phyloP scores from a whole-genome alignment of 306 rosid genomes.

The Quercus gilva region DNA sequence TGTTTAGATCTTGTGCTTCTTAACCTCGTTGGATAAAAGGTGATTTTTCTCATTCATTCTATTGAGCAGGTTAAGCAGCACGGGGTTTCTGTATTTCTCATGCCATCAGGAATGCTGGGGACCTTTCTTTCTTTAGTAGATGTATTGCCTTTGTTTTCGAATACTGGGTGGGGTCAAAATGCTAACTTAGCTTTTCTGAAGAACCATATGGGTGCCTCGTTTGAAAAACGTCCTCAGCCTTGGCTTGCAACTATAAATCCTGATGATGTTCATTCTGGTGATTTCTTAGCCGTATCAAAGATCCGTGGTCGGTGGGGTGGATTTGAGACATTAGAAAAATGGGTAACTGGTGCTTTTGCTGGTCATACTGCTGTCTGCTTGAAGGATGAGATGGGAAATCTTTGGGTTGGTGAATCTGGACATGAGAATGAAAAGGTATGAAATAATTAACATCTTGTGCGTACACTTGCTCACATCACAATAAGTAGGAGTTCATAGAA shows the following conservation, averaged over 20 bases:
- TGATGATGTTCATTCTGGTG: conserved; percentile 90
- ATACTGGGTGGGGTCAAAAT: conserved; percentile 88
- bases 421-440: conserved; percentile 94
- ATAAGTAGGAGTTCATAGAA: too few relatives aligned
- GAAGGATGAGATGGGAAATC: conserved; percentile 87
- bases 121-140: conserved; percentile 78
- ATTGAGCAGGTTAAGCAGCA: conserved; percentile 88
- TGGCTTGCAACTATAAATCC: conserved; percentile 72
- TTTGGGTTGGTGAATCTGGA: conserved; percentile 99
- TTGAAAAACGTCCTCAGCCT: conserved; percentile 76
- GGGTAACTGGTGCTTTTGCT: conserved; percentile 99
- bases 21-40: conserved; percentile 2
- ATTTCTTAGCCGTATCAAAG: conserved; percentile 89
- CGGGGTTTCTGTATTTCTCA: conserved; percentile 93
- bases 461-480: background rate
- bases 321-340: conserved; percentile 93
- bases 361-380: conserved; percentile 98
- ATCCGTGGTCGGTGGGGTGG: conserved; percentile 99
- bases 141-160: conserved; percentile 85
- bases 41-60: conserved; percentile 6
- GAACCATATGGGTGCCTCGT: conserved; percentile 93
- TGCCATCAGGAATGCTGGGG: conserved; percentile 99
- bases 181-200: conserved; percentile 74
- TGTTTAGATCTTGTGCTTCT: conserved; percentile 16
- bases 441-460: conserved; percentile 12